Evolutionary conservation across 441 rosid species (phyloP).

Genomic region (Populus tomentosa): DNA sequence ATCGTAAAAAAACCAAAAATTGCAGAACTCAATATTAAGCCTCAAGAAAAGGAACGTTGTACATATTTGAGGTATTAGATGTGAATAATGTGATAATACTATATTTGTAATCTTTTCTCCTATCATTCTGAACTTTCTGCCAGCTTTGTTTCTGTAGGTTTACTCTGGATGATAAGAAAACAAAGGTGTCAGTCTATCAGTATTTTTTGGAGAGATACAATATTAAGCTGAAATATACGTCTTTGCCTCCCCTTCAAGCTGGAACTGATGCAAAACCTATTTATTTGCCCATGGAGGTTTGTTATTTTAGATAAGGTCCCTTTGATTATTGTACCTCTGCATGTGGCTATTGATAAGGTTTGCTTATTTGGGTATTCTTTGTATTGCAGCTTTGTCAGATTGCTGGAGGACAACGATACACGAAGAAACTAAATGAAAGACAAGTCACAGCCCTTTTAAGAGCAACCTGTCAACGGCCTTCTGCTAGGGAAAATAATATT

Average conservation of each 20-base stretch:
- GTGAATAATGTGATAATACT: background rate
- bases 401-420: constrained; percentile 53
- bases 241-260: constrained; percentile 56
- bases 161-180: constrained; percentile 29
- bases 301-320: background rate
- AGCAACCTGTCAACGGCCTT: constrained; percentile 79
- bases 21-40: background rate
- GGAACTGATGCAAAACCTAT: constrained; percentile 57
- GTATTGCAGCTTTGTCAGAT: constrained; percentile 58
- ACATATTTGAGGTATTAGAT: background rate
- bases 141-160: constrained; percentile 38
- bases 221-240: constrained; percentile 22
- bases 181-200: constrained; percentile 34
- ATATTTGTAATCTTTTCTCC: background rate
- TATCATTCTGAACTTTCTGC: background rate
- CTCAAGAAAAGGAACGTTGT: background rate
- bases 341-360: background rate
- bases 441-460: constrained; percentile 56
- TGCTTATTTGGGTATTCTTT: background rate
- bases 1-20: background rate
- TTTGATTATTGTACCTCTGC: background rate
- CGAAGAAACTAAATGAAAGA: constrained; percentile 52
- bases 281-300: constrained; percentile 82
- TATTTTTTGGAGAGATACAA: constrained; percentile 51
- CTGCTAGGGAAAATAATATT: constrained; percentile 27